A percentile compares a stretch with the other conserved stretches of the same genome.
These are phyloP conservation scores for Phylloporus rhodoxanthus DNA, from an alignment of 768 basidiomycete genomes.

Conservation along the genomic window DNA sequence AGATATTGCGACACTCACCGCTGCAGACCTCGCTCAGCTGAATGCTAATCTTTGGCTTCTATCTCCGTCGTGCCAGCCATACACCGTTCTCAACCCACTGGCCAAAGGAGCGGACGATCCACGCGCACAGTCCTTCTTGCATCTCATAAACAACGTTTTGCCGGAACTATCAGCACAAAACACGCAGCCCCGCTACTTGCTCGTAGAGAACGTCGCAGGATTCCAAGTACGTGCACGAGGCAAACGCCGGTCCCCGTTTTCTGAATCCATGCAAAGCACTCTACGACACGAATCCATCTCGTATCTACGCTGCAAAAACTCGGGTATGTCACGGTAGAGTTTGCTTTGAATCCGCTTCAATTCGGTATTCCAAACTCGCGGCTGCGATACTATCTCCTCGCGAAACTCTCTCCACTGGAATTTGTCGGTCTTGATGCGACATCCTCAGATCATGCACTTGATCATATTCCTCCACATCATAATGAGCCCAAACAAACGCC, in stretches of 20 bases:
- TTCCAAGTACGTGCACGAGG: slow-evolving; percentile 55
- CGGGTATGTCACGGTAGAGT: slow-evolving; percentile 54
- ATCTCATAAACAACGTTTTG: slow-evolving; percentile 57
- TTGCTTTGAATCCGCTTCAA: slow-evolving; percentile 69
- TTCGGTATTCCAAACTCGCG: slow-evolving; percentile 81
- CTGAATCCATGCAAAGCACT: slow-evolving; percentile 42
- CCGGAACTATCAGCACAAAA: slow-evolving; percentile 45
- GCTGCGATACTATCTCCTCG: slow-evolving; percentile 73
- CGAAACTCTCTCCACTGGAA: slow-evolving; percentile 41
- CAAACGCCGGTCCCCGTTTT: neutral
- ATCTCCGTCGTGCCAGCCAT: slow-evolving; percentile 82
- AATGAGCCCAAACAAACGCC: slow-evolving; percentile 3
- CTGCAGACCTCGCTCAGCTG: slow-evolving; percentile 39
- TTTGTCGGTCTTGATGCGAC: slow-evolving; percentile 29
- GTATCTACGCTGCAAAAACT: slow-evolving; percentile 45
- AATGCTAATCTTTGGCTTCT: slow-evolving; percentile 67
- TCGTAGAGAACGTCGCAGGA: slow-evolving; percentile 79
- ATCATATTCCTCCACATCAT: slow-evolving; percentile 50
- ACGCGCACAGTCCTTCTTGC: slow-evolving; percentile 69
- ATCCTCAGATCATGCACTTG: slow-evolving; percentile 33
- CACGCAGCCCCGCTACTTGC: slow-evolving; percentile 50
- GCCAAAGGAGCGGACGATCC: slow-evolving; percentile 70
- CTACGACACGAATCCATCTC: slow-evolving; percentile 55
- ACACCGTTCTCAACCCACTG: slow-evolving; percentile 69
- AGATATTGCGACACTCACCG: slow-evolving; percentile 57